Conservation (phyloP, 1,284 basidiomycete species). For the Apiotrichum sp. region DNA sequence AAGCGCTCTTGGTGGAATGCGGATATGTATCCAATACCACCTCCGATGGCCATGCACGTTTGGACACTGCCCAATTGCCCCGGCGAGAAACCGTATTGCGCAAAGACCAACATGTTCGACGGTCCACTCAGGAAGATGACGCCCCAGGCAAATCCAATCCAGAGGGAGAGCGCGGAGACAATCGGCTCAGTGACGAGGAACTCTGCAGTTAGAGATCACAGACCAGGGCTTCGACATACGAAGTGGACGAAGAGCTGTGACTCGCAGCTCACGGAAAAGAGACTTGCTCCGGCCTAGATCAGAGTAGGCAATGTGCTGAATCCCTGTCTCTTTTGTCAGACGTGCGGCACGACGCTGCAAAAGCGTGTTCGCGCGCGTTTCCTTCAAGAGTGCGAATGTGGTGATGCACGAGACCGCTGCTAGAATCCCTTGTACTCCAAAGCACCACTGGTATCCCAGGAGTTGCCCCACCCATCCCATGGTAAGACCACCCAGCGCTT, state of each 20-base stretch:
- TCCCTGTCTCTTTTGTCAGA: conserved; percentile 45
- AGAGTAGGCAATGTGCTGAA: conserved; percentile 34
- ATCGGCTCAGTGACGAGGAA: conserved; percentile 50
- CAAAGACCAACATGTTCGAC: conserved; percentile 33
- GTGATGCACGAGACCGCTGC: conserved; percentile 29
- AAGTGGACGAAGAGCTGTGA: conserved; percentile 38
- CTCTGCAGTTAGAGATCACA: not conserved
- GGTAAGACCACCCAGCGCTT: conserved; percentile 10
- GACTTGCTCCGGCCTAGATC: conserved; percentile 38
- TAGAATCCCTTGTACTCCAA: conserved; percentile 33
- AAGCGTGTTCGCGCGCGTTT: conserved; percentile 48
- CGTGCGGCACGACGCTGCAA: conserved; percentile 42
- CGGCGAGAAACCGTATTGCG: conserved; percentile 34
- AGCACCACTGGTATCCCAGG: conserved; percentile 36
- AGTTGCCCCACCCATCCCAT: conserved; percentile 29
- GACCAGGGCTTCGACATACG: not conserved
- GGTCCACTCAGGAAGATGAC: conserved; percentile 36
- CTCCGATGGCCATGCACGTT: conserved; percentile 50
- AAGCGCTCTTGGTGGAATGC: conserved; percentile 51
- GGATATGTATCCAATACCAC: conserved; percentile 63
- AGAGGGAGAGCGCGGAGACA: conserved; percentile 46
- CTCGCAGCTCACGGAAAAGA: conserved; percentile 28
- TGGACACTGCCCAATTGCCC: conserved; percentile 28
- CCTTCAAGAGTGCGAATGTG: conserved; percentile 40
- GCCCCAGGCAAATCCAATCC: conserved; percentile 48